phyloP scores from a whole-genome alignment of 2,329 filamentous ascomycete genomes.

The Biscogniauxia marginata region DNA sequence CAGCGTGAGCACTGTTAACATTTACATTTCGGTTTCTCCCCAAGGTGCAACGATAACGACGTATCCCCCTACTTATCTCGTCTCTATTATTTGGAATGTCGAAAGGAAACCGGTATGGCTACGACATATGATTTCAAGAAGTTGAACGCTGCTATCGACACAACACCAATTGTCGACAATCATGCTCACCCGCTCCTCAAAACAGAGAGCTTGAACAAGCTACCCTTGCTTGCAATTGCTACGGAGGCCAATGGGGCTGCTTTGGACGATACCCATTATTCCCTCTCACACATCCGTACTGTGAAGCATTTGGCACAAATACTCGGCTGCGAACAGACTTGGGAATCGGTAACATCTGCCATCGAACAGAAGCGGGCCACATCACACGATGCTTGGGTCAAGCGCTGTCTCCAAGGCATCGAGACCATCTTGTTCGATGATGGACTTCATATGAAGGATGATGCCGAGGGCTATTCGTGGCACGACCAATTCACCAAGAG shows the following conservation, averaged over 20 bases:
- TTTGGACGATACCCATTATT: constrained; percentile 58
- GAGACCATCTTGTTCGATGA: constrained; percentile 78
- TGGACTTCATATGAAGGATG: constrained; percentile 57
- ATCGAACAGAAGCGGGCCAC: constrained; percentile 41
- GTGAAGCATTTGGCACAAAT: constrained; percentile 65
- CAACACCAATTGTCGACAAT: constrained; percentile 68
- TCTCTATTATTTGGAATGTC: no score
- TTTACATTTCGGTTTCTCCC: no score
- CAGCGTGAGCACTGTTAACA: no score
- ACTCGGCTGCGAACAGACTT: constrained; percentile 63
- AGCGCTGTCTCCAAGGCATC: constrained; percentile 67
- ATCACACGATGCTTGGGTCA: constrained; percentile 57
- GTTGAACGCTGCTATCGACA: constrained; percentile 41
- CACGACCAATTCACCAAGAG: constrained; percentile 65
- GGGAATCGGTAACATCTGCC: constrained; percentile 50
- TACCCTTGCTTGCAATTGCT: constrained; percentile 59
- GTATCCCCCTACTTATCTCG: no score
- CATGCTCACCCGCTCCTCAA: constrained; percentile 70
- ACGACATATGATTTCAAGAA: constrained; percentile 1
- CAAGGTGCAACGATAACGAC: no score
- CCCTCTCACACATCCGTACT: constrained; percentile 69
- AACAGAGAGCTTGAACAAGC: constrained; percentile 43
- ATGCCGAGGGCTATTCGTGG: constrained; percentile 60
- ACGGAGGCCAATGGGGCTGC: constrained; percentile 72
- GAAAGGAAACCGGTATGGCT: not conserved